These are phyloP conservation scores for Lichenothelia convexa DNA, from an alignment of 495 filamentous ascomycete species.

Conservation along the genomic window DNA sequence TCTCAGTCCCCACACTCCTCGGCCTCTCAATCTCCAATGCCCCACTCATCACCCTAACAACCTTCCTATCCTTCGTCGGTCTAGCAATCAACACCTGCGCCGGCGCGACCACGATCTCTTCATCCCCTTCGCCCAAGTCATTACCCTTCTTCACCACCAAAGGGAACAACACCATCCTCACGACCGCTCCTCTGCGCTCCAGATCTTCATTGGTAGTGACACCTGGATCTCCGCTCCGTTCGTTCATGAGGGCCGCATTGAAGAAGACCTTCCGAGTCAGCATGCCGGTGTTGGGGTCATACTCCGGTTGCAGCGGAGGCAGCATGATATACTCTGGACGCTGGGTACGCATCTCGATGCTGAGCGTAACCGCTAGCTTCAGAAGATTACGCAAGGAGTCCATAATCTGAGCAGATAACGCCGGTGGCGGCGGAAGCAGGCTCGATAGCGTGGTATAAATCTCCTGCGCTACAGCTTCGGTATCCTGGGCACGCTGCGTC, in stretches of 20 bases:
- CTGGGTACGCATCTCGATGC: conserved; percentile 92
- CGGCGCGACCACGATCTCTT: conserved; percentile 82
- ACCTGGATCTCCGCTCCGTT: conserved; percentile 59
- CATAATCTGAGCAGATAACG: conserved; percentile 54
- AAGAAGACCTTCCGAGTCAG: conserved; percentile 65
- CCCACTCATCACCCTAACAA: conserved; percentile 24
- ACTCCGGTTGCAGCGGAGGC: conserved; percentile 84
- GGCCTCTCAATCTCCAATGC: conserved; percentile 24
- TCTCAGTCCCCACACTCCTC: no score
- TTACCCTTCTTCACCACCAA: conserved; percentile 88
- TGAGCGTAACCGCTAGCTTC: conserved; percentile 62
- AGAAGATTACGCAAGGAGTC: conserved; percentile 71
- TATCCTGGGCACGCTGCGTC: conserved; percentile 61
- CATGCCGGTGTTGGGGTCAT: conserved; percentile 82
- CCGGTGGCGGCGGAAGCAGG: conserved; percentile 64
- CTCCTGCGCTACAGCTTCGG: conserved; percentile 73
- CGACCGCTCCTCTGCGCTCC: conserved; percentile 52
- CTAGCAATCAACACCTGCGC: conserved; percentile 71
- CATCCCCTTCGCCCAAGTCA: conserved; percentile 63
- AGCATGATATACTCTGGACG: conserved; percentile 95
- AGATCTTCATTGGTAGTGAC: conserved; percentile 54
- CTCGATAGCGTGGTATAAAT: conserved; percentile 60
- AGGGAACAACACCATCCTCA: conserved; percentile 84
- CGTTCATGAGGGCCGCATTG: conserved; percentile 84
- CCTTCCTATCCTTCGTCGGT: conserved; percentile 20